These are phyloP conservation scores for Hypoxylon sp. DNA, from an alignment of 2,329 filamentous ascomycete genomes.

Conservation along the genomic window DNA sequence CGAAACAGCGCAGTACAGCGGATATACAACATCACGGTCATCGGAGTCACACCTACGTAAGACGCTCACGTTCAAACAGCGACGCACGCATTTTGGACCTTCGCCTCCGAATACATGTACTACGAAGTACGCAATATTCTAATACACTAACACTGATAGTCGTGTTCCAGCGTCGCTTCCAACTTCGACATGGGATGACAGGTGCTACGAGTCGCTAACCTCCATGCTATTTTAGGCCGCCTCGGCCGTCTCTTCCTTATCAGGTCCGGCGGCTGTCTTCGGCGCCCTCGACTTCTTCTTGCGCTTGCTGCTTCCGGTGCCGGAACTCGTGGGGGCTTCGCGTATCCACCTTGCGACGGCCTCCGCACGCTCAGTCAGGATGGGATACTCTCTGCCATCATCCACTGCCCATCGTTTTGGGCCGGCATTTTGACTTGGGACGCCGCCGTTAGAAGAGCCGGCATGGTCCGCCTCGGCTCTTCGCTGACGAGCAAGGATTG, in stretches of 20 bases:
- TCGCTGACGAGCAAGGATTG: constrained; percentile 71
- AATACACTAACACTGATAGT: constrained; percentile 4
- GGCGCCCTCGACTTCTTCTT: constrained; percentile 50
- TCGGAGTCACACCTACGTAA: not conserved
- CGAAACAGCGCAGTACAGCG: not conserved
- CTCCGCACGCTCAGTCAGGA: constrained; percentile 76
- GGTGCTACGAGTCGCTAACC: not conserved
- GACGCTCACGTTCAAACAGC: not conserved
- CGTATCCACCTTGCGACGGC: constrained; percentile 77
- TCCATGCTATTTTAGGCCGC: constrained; percentile 10
- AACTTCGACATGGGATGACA: not conserved
- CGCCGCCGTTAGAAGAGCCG: constrained; percentile 33
- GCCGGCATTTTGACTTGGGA: constrained; percentile 44
- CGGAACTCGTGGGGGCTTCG: constrained; percentile 62
- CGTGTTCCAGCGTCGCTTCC: not conserved
- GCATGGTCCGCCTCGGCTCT: constrained; percentile 67
- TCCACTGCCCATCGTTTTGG: constrained; percentile 72
- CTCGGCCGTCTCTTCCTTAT: constrained; percentile 28
- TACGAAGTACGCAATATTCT: constrained; percentile 17
- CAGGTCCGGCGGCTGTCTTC: constrained; percentile 41
- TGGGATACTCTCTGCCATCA: constrained; percentile 75
- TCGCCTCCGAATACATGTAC: constrained; percentile 8
- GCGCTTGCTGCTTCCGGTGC: constrained; percentile 47
- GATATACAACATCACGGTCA: not conserved
- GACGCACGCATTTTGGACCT: not conserved